Evolutionary conservation across 2,329 filamentous ascomycete genomes (phyloP).

Genomic region (Daldinia eschscholtzii): DNA sequence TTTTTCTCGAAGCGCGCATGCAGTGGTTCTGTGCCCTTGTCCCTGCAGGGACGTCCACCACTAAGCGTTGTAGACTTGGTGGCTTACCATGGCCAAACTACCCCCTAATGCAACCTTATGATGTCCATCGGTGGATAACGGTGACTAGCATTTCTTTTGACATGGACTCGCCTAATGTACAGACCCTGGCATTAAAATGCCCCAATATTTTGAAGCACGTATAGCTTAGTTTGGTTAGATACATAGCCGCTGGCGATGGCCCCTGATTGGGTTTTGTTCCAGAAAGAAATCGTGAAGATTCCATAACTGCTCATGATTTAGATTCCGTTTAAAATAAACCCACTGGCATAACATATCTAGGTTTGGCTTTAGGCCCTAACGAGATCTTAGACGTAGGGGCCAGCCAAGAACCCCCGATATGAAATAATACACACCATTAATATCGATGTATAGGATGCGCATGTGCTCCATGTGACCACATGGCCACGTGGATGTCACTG

Average conservation of each 20-base stretch:
- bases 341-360: not conserved
- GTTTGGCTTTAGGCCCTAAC: not conserved
- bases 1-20: slow-evolving; percentile 23
- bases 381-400: not conserved
- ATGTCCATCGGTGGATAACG: slow-evolving; percentile 33
- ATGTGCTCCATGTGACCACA: slow-evolving; percentile 22
- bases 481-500: slow-evolving; percentile 38
- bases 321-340: not conserved
- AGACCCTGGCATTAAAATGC: slow-evolving; percentile 20
- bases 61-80: slow-evolving; percentile 24
- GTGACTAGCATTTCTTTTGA: slow-evolving; percentile 27
- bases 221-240: slow-evolving; percentile 1
- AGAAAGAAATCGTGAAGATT: slow-evolving; percentile 4
- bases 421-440: not conserved
- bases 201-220: slow-evolving; percentile 13
- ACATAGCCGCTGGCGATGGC: slow-evolving; percentile 4
- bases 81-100: slow-evolving; percentile 42
- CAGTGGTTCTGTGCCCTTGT: slow-evolving; percentile 37
- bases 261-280: slow-evolving; percentile 16
- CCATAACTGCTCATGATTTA: not conserved
- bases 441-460: slow-evolving; percentile 9
- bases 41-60: slow-evolving; percentile 38
- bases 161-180: slow-evolving; percentile 24
- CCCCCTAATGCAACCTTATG: slow-evolving; percentile 40
- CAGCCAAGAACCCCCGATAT: not conserved